Conservation (phyloP, 441 rosid genomes). For the Populus hybrid region DNA sequence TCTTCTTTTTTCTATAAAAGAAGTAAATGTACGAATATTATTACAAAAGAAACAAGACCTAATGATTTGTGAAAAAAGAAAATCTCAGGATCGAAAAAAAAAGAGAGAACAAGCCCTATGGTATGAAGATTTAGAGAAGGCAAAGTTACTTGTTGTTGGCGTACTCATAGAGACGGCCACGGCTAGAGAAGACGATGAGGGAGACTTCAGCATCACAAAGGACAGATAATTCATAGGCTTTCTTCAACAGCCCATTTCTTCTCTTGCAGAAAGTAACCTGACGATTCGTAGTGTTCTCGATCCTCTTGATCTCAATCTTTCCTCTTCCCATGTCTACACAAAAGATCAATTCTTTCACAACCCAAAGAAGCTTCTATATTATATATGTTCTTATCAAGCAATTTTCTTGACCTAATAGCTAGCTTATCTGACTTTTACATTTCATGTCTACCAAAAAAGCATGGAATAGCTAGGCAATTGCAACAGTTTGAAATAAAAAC, state of each 20-base stretch:
- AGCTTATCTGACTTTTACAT: not conserved
- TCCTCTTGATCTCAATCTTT: constrained; percentile 73
- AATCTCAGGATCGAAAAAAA: not conserved
- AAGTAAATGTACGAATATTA: not conserved
- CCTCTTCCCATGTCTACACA: constrained; percentile 56
- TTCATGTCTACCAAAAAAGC: not conserved
- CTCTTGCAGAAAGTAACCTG: constrained; percentile 74
- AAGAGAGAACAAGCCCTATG: not conserved
- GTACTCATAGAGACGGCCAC: constrained; percentile 71
- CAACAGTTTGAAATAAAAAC: not conserved
- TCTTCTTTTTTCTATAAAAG: not conserved
- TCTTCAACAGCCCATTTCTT: constrained; percentile 61
- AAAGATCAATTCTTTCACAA: not conserved
- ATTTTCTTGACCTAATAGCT: not conserved
- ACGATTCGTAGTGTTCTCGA: constrained; percentile 65
- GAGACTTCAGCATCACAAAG: constrained; percentile 64
- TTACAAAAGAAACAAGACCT: not conserved
- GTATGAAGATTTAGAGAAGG: not conserved
- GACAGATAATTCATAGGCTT: constrained; percentile 58
- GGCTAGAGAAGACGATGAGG: constrained; percentile 59
- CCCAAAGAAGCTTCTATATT: not conserved
- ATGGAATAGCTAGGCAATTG: not conserved
- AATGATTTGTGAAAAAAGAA: not conserved
- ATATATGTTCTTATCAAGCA: not conserved
- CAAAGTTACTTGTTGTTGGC: constrained; percentile 51